A percentile compares a stretch with the other conserved stretches of the same genome.
Evolutionary conservation across 345 rosid species (phyloP).

Genomic region (Gossypium sturtianum): DNA sequence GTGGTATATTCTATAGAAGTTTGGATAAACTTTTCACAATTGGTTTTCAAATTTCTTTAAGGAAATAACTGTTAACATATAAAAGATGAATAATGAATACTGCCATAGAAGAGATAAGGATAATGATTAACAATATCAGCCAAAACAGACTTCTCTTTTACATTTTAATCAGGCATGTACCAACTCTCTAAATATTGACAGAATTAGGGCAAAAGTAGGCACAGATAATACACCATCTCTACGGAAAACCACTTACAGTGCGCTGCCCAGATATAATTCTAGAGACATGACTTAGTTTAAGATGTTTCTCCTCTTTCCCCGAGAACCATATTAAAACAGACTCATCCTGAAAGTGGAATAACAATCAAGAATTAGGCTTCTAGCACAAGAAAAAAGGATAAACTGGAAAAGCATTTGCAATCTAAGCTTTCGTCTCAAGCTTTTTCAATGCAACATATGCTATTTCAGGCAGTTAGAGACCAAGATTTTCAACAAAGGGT

Average conservation of each 20-base stretch:
- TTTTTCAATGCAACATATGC: background rate
- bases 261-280: slow-evolving; percentile 95
- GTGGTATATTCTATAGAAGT: background rate
- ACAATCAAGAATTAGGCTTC: slow-evolving; percentile 13
- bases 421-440: background rate
- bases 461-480: background rate
- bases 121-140: background rate
- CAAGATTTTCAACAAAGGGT: slow-evolving; percentile 1
- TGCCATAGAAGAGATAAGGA: background rate
- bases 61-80: background rate
- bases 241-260: slow-evolving; percentile 63
- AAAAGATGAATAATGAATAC: background rate
- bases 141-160: background rate
- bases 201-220: background rate
- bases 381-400: background rate
- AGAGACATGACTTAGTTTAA: slow-evolving; percentile 79
- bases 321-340: slow-evolving; percentile 95
- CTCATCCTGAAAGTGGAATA: slow-evolving; percentile 67
- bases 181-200: background rate
- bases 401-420: background rate
- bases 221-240: slow-evolving; percentile 7
- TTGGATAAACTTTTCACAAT: background rate
- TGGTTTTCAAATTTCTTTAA: background rate
- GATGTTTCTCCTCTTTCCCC: slow-evolving; percentile 88
- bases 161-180: background rate